A percentile compares a stretch with the other conserved stretches of the same genome.
These are phyloP conservation scores for Acrasis kona DNA, from an alignment of 78 protist species.

Conservation along the genomic window DNA sequence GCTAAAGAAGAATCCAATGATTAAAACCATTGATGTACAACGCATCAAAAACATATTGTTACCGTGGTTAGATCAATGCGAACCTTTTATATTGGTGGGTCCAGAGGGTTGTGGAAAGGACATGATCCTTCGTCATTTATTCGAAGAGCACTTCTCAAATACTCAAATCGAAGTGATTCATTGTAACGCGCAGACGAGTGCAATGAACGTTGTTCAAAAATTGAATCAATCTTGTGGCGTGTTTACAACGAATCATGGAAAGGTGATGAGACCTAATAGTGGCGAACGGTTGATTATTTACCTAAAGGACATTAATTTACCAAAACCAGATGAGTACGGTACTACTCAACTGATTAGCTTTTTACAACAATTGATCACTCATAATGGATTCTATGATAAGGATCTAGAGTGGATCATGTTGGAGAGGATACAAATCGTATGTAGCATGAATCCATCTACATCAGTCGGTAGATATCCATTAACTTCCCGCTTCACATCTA, in stretches of 20 bases:
- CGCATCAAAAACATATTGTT: not conserved
- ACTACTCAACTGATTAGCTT: conserved; percentile 60
- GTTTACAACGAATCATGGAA: conserved; percentile 26
- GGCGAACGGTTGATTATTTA: conserved; percentile 43
- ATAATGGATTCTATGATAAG: conserved; percentile 72
- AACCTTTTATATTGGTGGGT: conserved; percentile 33
- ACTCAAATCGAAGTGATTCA: conserved; percentile 22
- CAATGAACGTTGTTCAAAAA: conserved; percentile 46
- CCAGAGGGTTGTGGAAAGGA: conserved; percentile 74
- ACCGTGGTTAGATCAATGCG: conserved; percentile 32
- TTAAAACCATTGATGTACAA: conserved; percentile 50
- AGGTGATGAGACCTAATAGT: conserved; percentile 61
- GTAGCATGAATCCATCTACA: conserved; percentile 57
- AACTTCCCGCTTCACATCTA: conserved; percentile 55
- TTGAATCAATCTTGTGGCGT: conserved; percentile 35
- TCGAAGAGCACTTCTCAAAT: not conserved
- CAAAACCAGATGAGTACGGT: conserved; percentile 75
- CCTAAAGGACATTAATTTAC: conserved; percentile 73
- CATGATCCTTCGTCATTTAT: conserved; percentile 18
- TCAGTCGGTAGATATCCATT: conserved; percentile 60
- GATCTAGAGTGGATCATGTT: conserved; percentile 57
- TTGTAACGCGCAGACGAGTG: conserved; percentile 67
- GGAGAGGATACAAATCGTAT: conserved; percentile 52
- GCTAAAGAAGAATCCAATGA: not conserved
- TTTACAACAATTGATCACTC: conserved; percentile 69